Evolutionary conservation across 1,284 basidiomycete species (phyloP), one percentile per base, ranked within the genome.

Genomic region (Puccinia coronata): DNA sequence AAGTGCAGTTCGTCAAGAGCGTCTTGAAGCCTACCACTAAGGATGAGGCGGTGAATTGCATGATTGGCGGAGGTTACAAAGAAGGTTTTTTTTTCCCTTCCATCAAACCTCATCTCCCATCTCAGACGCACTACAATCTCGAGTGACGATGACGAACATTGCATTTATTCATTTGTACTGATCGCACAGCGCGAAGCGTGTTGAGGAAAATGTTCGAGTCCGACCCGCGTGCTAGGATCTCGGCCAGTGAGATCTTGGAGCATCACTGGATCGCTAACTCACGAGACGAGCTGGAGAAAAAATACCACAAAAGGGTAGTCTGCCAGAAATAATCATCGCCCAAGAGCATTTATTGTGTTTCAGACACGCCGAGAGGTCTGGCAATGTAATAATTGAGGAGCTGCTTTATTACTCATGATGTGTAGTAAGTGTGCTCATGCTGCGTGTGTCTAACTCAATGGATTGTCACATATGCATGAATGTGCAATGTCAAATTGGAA

Each of bases 1-100:
- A 80, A 41, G 78, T 80, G 14, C 63, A 69, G 23, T 73, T 80
- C 39, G 78, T 80, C 36, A 80, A 73, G 43, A 72, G 63, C 41
- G 78, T 80, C 14, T 41, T 80, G 0, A 53, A 59, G 14, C 36
- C 65, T 20, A 55, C 65, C 57, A 61, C 28, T 43, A 71, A 43
- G 55, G 67, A 70, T 18, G 67, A 72, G 59, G 78, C 78, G 18
- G 51, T 79, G 18, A 59, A 41, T 16, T 55, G 70, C 43, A 47
- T 80, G 77, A 34, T 49, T 47, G 59, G 74, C 20, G 39, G 39
- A 47, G 78, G 36, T 41, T 59, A 80, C 36, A 28, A 57, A 51
- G 57, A 73, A 72, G 78, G 65, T 79, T 51, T 20, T 25, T n/a
- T 34, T 25, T 25, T 31, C 6, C 23, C n/a, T 47, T 49, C 25